A percentile compares a stretch with the other conserved stretches of the same genome.
Conservation (phyloP, 768 basidiomycete genomes). For the Termitomyces sp. region DNA sequence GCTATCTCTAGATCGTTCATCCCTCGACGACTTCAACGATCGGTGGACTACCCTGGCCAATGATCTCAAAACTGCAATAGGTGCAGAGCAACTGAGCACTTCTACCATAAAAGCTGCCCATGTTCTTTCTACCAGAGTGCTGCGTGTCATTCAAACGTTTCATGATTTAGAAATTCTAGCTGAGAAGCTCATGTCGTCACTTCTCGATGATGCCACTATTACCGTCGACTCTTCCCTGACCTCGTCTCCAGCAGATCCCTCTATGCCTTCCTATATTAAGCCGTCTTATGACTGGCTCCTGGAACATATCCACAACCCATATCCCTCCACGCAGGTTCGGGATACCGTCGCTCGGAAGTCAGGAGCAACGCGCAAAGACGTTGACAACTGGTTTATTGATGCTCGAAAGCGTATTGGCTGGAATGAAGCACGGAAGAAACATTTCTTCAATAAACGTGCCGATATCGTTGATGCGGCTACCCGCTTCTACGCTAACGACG, state of each 20-base stretch:
- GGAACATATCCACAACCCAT: constrained; percentile 46
- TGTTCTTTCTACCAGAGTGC: too few species aligned
- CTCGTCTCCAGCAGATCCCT: too few species aligned
- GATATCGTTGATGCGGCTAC: constrained; percentile 36
- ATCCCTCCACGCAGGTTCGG: constrained; percentile 35
- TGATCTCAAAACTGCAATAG: too few species aligned
- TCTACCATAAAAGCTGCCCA: too few species aligned
- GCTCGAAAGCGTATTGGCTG: constrained; percentile 51
- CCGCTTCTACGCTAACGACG: constrained; percentile 23
- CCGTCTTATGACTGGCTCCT: constrained; percentile 38
- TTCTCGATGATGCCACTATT: neutral
- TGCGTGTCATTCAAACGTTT: too few species aligned
- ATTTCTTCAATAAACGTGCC: constrained; percentile 28
- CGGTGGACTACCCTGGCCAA: too few species aligned
- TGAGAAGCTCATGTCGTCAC: neutral
- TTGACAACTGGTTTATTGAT: constrained; percentile 49
- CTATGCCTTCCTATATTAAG: constrained; percentile 17
- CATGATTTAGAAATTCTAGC: too few species aligned
- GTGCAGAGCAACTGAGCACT: too few species aligned
- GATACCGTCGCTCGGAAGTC: constrained; percentile 22
- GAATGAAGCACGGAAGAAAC: constrained; percentile 34
- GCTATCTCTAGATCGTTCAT: too few species aligned
- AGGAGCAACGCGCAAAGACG: constrained; percentile 21
- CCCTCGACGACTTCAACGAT: too few species aligned
- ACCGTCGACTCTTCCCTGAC: too few species aligned